Conservation (phyloP, 805 yeast species). For the Kodamaea hsintzibuensis region DNA sequence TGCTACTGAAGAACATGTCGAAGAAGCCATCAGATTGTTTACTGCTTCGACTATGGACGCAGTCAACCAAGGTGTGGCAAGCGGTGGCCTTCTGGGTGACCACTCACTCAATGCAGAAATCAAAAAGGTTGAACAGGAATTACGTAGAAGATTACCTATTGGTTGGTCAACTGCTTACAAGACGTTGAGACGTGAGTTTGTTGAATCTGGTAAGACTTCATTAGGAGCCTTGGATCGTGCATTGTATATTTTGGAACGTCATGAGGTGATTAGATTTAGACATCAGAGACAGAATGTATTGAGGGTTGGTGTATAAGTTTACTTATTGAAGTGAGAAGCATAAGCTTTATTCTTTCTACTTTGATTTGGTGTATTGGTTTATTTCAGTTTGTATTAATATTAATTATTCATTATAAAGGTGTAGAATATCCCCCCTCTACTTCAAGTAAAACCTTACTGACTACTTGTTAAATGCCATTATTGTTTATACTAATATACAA, state of each 20-base stretch:
- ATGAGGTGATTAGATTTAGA: slow-evolving; percentile 84
- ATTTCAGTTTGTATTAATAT: slow-evolving; percentile 8
- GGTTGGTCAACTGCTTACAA: slow-evolving; percentile 94
- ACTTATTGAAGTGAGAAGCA: neutral
- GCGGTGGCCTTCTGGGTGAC: slow-evolving; percentile 44
- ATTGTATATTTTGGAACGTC: slow-evolving; percentile 74
- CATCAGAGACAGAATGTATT: slow-evolving; percentile 82
- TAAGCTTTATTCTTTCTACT: neutral
- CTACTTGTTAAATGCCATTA: neutral
- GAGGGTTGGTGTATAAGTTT: slow-evolving; percentile 62
- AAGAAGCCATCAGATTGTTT: slow-evolving; percentile 91
- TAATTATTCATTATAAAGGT: neutral
- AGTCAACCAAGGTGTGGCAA: slow-evolving; percentile 62
- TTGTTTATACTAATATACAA: neutral
- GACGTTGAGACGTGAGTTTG: slow-evolving; percentile 81
- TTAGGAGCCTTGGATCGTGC: slow-evolving; percentile 82
- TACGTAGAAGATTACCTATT: slow-evolving; percentile 87
- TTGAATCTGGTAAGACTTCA: slow-evolving; percentile 60
- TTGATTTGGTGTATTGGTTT: neutral
- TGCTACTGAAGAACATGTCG: slow-evolving; percentile 87
- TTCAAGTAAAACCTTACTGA: too few relatives aligned
- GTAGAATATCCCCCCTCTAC: too few relatives aligned
- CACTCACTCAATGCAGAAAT: slow-evolving; percentile 71
- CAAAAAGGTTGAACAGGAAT: slow-evolving; percentile 74
- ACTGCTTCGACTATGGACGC: slow-evolving; percentile 99